A percentile compares a stretch with the other conserved stretches of the same genome.
These are phyloP conservation scores for Suillus lakei DNA, from an alignment of 768 basidiomycete genomes.

Conservation along the genomic window DNA sequence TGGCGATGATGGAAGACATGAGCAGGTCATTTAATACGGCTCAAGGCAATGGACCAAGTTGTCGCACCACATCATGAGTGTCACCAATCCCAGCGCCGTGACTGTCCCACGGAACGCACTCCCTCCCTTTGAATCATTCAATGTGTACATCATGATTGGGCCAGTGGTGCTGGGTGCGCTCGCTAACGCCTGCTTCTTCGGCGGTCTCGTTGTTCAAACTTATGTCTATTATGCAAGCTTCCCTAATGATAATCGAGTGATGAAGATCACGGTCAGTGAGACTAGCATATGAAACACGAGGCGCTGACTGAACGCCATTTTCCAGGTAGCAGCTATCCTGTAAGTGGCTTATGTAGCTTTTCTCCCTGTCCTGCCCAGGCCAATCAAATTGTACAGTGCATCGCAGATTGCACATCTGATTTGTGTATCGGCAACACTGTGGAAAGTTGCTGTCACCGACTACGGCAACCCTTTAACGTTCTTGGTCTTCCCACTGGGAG, in stretches of 20 bases:
- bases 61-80: background rate
- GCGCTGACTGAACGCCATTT: background rate
- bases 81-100: background rate
- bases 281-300: background rate
- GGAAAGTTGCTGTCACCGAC: background rate
- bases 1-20: background rate
- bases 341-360: background rate
- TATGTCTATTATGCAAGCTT: constrained; percentile 20
- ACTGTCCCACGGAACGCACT: too few species aligned
- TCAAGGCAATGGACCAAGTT: too few species aligned
- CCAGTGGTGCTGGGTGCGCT: constrained; percentile 21
- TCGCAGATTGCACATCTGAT: background rate
- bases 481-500: background rate
- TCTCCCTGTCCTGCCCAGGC: background rate
- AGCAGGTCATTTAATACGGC: background rate
- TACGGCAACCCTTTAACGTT: background rate
- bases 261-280: constrained; percentile 12
- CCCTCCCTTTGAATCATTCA: background rate
- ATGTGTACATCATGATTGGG: constrained; percentile 12
- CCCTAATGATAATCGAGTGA: constrained; percentile 8
- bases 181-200: constrained; percentile 17
- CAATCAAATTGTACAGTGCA: background rate
- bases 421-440: constrained; percentile 1
- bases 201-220: constrained; percentile 14
- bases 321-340: constrained; percentile 11